Percentiles rank a stretch among this genome's conserved stretches.
Conservation (phyloP, 805 yeast genomes). For the Sungouiozyma ichnusensis region DNA sequence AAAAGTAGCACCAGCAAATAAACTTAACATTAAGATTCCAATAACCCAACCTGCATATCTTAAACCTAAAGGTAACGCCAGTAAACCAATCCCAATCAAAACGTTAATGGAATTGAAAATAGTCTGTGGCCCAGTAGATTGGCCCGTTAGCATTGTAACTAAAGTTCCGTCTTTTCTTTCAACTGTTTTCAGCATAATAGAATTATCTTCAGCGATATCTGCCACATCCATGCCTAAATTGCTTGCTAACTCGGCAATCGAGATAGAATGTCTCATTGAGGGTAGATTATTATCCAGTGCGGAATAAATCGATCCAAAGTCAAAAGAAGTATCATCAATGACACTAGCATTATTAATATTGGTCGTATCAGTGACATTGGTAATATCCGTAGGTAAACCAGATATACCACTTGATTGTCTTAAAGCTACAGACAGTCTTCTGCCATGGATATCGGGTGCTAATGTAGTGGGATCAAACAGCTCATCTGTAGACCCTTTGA, state of each 20-base stretch:
- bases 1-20: constrained; percentile 59
- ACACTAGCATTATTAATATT: constrained; percentile 4
- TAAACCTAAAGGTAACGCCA: constrained; percentile 64
- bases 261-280: constrained; percentile 30
- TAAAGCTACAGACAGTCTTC: constrained; percentile 40
- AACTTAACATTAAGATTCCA: constrained; percentile 48
- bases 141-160: constrained; percentile 66
- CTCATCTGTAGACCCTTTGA: constrained; percentile 50
- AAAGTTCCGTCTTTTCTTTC: constrained; percentile 64
- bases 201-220: constrained; percentile 34
- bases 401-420: constrained; percentile 8
- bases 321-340: constrained; percentile 25
- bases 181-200: constrained; percentile 47
- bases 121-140: constrained; percentile 72
- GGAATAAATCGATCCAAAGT: constrained; percentile 30
- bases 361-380: constrained; percentile 5
- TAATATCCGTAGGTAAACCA: constrained; percentile 14
- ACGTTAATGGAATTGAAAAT: constrained; percentile 70
- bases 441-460: constrained; percentile 56
- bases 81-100: constrained; percentile 63
- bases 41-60: constrained; percentile 59
- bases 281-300: constrained; percentile 6
- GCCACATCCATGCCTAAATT: constrained; percentile 30
- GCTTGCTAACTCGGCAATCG: constrained; percentile 35
- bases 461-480: constrained; percentile 56